phyloP scores from a whole-genome alignment of 495 filamentous ascomycete species.

The Aspergillus indologenus region DNA sequence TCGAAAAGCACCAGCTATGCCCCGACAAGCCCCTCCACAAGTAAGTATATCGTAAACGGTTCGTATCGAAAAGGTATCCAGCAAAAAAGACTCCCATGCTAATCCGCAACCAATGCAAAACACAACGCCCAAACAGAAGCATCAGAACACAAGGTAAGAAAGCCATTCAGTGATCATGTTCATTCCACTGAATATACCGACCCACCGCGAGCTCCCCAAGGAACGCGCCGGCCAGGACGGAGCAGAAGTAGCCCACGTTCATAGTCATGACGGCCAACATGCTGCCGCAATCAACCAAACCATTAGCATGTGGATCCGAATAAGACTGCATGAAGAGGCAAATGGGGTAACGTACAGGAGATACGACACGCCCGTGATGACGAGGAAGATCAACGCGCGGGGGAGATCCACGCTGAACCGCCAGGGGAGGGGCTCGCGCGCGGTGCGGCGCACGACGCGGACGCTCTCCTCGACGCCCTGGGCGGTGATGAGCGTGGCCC shows the following conservation, averaged over 20 bases:
- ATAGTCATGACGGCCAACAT: slow-evolving; percentile 99
- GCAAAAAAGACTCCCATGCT: too few relatives aligned
- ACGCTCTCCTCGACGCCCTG: slow-evolving; percentile 75
- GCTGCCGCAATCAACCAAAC: too few relatives aligned
- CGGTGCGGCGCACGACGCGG: slow-evolving; percentile 57
- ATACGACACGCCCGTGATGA: slow-evolving; percentile 75
- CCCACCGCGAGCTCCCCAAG: slow-evolving; percentile 79
- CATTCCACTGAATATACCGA: slow-evolving; percentile 50
- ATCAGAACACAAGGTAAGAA: not conserved
- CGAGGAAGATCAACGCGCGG: slow-evolving; percentile 63
- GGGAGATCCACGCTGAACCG: slow-evolving; percentile 75
- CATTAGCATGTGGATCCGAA: too few relatives aligned
- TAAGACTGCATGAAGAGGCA: too few relatives aligned
- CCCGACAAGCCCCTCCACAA: too few relatives aligned
- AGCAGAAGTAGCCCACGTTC: slow-evolving; percentile 95
- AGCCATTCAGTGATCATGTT: slow-evolving; percentile 25
- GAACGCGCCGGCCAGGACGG: slow-evolving; percentile 78
- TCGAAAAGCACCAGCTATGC: not conserved
- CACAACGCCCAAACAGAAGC: not conserved
- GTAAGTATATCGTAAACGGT: too few relatives aligned
- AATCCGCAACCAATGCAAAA: not conserved
- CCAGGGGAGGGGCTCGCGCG: slow-evolving; percentile 57
- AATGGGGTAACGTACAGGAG: slow-evolving; percentile 71
- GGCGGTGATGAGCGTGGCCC: slow-evolving; percentile 55
- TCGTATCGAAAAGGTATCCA: too few relatives aligned